Base-by-base conservation (phyloP, 805 yeast species). In the Yamadazyma tumulicola region DNA sequence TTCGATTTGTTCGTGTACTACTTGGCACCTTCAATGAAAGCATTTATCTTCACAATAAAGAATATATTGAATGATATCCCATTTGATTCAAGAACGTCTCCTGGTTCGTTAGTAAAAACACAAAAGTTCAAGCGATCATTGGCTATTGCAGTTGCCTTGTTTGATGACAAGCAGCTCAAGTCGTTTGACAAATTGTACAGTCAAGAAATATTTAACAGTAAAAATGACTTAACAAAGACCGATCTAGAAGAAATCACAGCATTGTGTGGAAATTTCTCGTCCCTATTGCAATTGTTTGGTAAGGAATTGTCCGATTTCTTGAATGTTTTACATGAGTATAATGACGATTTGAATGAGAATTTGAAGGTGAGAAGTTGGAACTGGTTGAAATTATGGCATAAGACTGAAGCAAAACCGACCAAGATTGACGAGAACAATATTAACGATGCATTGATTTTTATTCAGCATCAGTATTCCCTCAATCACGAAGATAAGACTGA, bases 171-270 rank as follows among this genome's bases (percentile, higher is more conserved):
- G 27, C 81, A 86, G 35, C 58, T 60, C 1, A 62, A 61, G 31
- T 77, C 91, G 0, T 71, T 85, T 35, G 68, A 67, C 23, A 69
- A 66, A 42, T 55, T 85, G 11, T 85, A 85, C 47, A 57, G 66
- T 2, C 77, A 79, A 48, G 71, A 70, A 4, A 59, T 75, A 6
- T 79, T 79, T 52, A 59, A 61, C 26, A 29, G 41, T 17, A 38
- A 56, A 2, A 38, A 50, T 39, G 49, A 59, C 31, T 47, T 68
- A 48, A 26, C 59, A 49, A 73, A 68, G 40, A 68, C 81, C 1
- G 81, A 79, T 40, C 83, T 81, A 46, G 94, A 85, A 57, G 88
- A 83, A 45, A 82, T 85, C 3, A 84, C 89, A 1, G 94, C 95
- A 0, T 75, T 85, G 29, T 84, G 93, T 61, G 91, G 89, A 1